A percentile compares a stretch with the other conserved stretches of the same genome.
phyloP scores from a whole-genome alignment of 2,329 filamentous ascomycete genomes.

The Sporothrix schenckii region DNA sequence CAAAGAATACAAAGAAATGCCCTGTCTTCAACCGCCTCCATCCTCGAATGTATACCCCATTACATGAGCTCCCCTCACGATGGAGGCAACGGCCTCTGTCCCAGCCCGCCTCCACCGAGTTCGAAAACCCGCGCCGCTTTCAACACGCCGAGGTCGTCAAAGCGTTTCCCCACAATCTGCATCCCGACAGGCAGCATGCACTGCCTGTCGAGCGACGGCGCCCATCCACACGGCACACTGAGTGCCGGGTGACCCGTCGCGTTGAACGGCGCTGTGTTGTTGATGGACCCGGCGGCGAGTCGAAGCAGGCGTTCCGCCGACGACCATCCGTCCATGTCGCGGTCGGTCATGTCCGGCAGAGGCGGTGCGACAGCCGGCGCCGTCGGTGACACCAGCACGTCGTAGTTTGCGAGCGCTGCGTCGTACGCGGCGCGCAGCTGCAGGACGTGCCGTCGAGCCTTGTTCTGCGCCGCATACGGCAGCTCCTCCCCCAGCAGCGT shows the following conservation, averaged over 20 bases:
- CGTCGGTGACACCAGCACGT: constrained; percentile 54
- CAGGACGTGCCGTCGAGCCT: constrained; percentile 52
- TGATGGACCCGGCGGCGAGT: constrained; percentile 48
- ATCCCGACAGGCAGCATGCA: constrained; percentile 41
- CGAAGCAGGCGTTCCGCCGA: constrained; percentile 49
- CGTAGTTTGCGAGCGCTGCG: constrained; percentile 44
- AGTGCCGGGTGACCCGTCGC: constrained; percentile 54
- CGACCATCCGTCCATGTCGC: constrained; percentile 37
- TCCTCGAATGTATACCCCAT: not conserved
- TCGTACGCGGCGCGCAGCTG: constrained; percentile 55
- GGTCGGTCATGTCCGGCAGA: constrained; percentile 41
- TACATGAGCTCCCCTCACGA: not conserved
- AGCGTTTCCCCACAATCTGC: constrained; percentile 42
- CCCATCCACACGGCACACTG: constrained; percentile 51
- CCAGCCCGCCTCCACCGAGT: constrained; percentile 39
- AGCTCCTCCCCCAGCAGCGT: constrained; percentile 41
- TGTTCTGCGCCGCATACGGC: constrained; percentile 44
- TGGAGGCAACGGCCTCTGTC: not conserved
- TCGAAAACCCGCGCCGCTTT: constrained; percentile 42
- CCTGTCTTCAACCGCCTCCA: too few relatives aligned
- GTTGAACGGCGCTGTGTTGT: constrained; percentile 54
- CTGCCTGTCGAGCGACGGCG: constrained; percentile 29
- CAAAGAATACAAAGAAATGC: too few relatives aligned
- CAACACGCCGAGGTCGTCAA: constrained; percentile 40
- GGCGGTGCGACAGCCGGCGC: constrained; percentile 51